Conservation (phyloP, 495 filamentous ascomycete genomes). For the Penicillium lagena region DNA sequence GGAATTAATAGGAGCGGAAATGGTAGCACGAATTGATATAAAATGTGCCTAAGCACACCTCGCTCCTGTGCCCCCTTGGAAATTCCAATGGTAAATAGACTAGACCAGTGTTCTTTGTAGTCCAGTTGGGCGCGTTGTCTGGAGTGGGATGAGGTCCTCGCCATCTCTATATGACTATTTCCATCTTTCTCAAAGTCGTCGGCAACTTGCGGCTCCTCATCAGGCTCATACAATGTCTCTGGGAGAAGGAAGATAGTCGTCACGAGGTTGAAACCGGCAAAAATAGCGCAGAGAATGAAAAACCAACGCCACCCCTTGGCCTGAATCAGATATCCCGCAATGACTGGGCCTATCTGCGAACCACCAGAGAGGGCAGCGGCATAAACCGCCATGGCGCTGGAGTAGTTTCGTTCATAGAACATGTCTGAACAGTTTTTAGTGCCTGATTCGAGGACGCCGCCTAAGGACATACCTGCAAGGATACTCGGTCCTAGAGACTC, state of each 20-base stretch:
- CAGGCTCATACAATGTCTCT: conserved; percentile 22
- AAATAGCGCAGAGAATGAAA: conserved; percentile 26
- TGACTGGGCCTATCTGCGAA: conserved; percentile 24
- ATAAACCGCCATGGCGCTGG: conserved; percentile 34
- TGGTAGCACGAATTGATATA: conserved; percentile 22
- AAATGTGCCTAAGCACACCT: conserved; percentile 11
- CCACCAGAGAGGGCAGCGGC: conserved; percentile 31
- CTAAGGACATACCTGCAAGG: conserved; percentile 20
- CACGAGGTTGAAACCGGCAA: conserved; percentile 21
- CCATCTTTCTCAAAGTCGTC: conserved; percentile 11
- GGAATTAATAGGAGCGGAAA: conserved; percentile 27
- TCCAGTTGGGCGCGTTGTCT: conserved; percentile 10
- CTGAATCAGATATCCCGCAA: conserved; percentile 23
- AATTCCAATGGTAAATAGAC: conserved; percentile 18
- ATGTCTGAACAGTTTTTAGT: conserved; percentile 12
- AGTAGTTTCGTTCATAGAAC: conserved; percentile 32
- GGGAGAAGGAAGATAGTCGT: conserved; percentile 23
- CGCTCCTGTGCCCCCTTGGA: conserved; percentile 14
- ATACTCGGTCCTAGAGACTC: conserved; percentile 34
- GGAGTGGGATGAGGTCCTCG: conserved; percentile 5
- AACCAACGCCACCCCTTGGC: conserved; percentile 29
- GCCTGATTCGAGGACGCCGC: not conserved
- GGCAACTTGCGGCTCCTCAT: conserved; percentile 6
- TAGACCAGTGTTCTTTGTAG: conserved; percentile 19
- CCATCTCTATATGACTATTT: conserved; percentile 13